A percentile compares a stretch with the other conserved stretches of the same genome.
Evolutionary conservation across 768 basidiomycete genomes (phyloP).

Genomic region (Lepiota venenata): DNA sequence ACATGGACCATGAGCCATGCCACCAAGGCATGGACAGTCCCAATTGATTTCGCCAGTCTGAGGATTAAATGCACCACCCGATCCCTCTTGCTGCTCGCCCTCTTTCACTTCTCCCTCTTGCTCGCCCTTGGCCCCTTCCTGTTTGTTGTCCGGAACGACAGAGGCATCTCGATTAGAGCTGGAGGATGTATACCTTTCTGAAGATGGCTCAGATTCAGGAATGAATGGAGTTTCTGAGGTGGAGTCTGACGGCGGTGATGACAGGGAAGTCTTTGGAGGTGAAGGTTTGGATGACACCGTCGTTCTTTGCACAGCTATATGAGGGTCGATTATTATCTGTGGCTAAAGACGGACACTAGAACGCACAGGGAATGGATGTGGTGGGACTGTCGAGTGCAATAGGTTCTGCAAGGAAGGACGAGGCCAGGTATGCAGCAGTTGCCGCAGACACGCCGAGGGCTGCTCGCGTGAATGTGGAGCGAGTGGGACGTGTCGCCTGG

Average conservation of each 20-base stretch:
- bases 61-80: conserved; percentile 79
- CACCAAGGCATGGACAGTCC: conserved; percentile 98
- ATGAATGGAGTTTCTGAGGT: conserved; percentile 10
- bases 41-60: conserved; percentile 99
- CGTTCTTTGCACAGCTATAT: conserved; percentile 15
- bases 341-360: not conserved
- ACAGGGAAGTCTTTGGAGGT: conserved; percentile 6
- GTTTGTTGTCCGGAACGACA: not conserved
- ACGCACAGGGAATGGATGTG: conserved; percentile 9
- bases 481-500: conserved; percentile 16
- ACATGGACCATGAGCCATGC: conserved; percentile 98
- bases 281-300: conserved; percentile 3
- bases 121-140: not conserved
- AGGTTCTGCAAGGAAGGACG: conserved; percentile 41
- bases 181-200: conserved; percentile 11
- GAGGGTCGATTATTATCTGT: not conserved
- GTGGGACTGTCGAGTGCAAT: conserved; percentile 46
- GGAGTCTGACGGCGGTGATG: conserved; percentile 18
- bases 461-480: conserved; percentile 18
- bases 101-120: conserved; percentile 13
- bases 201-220: conserved; percentile 13
- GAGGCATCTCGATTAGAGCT: not conserved
- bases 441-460: conserved; percentile 43
- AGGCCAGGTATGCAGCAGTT: conserved; percentile 44
- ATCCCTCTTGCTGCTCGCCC: conserved; percentile 8